Conservation (phyloP, 2,329 filamentous ascomycete species). For the Fusarium veterinarium region DNA sequence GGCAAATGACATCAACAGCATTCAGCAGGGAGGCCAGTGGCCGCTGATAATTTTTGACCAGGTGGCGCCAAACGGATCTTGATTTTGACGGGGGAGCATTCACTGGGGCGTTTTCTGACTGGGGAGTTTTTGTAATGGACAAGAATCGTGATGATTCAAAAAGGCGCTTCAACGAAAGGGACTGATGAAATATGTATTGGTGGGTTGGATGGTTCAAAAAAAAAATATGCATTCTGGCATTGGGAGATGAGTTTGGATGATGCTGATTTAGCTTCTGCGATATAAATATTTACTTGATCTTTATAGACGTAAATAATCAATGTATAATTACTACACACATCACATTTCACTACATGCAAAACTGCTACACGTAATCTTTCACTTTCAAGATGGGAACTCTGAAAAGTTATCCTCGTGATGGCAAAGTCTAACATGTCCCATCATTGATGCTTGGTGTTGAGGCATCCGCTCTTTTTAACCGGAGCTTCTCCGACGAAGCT, state of each 20-base stretch:
- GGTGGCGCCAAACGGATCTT: constrained; percentile 40
- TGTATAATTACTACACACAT: constrained; percentile 1
- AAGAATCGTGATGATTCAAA: constrained; percentile 7
- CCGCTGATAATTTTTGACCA: constrained; percentile 49
- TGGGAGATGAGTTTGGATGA: background rate
- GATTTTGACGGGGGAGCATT: constrained; percentile 36
- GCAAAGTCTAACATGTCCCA: background rate
- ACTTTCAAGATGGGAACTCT: background rate
- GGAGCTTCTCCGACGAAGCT: constrained; percentile 44
- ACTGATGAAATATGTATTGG: constrained; percentile 31
- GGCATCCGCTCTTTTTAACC: constrained; percentile 26
- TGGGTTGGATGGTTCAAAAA: background rate
- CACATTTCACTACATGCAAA: accelerated
- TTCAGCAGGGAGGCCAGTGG: constrained; percentile 47
- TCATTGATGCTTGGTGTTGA: background rate
- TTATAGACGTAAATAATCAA: constrained; percentile 35
- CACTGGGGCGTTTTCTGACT: constrained; percentile 25
- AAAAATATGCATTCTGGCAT: constrained; percentile 16
- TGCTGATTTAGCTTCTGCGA: constrained; percentile 4
- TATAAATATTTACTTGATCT: constrained; percentile 12
- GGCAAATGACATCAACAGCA: constrained; percentile 44
- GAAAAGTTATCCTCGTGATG: too few relatives aligned
- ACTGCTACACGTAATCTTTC: accelerated
- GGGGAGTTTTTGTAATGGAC: constrained; percentile 11
- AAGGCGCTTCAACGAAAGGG: background rate